Percentiles rank a stretch among this genome's conserved stretches.
phyloP scores from a whole-genome alignment of 345 rosid species.

The Eucalyptus pauciflora region DNA sequence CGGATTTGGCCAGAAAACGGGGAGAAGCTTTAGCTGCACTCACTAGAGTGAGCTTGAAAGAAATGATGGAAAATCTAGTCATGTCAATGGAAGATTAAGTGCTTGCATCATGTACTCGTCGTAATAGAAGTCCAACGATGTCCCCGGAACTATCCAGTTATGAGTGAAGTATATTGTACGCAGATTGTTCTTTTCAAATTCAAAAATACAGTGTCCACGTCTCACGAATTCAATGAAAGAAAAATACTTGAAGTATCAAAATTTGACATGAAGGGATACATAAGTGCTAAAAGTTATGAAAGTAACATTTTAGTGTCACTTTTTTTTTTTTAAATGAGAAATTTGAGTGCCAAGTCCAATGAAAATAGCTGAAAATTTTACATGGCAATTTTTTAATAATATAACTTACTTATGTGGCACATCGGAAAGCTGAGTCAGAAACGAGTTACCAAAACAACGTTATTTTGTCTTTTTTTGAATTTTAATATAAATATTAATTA shows the following conservation, averaged over 20 bases:
- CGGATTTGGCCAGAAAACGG: background rate
- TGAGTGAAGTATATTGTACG: background rate
- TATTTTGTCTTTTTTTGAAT: no score
- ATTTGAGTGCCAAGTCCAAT: accelerated
- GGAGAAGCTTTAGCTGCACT: background rate
- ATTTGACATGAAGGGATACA: accelerated
- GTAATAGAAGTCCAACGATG: background rate
- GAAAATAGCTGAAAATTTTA: accelerated
- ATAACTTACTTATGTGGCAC: accelerated
- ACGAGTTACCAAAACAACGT: accelerated
- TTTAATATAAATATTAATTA: no score
- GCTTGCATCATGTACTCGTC: background rate
- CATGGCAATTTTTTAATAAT: accelerated
- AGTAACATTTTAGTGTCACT: accelerated
- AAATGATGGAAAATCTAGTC: background rate
- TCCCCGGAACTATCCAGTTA: background rate
- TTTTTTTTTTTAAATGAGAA: no score
- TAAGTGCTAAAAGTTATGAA: accelerated
- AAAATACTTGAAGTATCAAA: accelerated
- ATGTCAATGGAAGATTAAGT: background rate
- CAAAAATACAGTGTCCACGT: background rate
- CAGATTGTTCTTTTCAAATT: background rate
- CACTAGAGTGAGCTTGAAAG: background rate
- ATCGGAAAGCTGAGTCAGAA: accelerated
- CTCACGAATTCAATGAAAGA: background rate